These are phyloP conservation scores for Suillus decipiens DNA, from an alignment of 768 basidiomycete genomes.

Conservation along the genomic window DNA sequence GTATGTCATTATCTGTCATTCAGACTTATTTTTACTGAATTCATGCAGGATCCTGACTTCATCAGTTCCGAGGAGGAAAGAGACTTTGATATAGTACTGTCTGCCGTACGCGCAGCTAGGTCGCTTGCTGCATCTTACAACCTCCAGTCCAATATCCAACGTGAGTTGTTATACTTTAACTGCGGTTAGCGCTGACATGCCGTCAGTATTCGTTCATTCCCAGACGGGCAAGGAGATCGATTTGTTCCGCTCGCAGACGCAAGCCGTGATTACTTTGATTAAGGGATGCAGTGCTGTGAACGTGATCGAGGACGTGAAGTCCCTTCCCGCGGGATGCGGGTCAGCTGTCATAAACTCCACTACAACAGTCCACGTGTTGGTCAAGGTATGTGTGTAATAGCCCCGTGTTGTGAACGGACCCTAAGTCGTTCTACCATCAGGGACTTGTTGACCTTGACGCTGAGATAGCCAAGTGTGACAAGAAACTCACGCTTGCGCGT, in stretches of 20 bases:
- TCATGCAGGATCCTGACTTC: constrained; percentile 56
- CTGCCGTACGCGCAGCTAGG: constrained; percentile 74
- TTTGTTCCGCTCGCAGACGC: constrained; percentile 70
- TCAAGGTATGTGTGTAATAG: constrained; percentile 60
- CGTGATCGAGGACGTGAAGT: constrained; percentile 56
- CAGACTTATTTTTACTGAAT: background rate
- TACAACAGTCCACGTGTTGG: constrained; percentile 79
- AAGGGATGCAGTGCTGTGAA: constrained; percentile 84
- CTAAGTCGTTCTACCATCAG: constrained; percentile 39
- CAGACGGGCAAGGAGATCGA: constrained; percentile 61
- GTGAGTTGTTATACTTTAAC: constrained; percentile 41
- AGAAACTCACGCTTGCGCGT: constrained; percentile 78
- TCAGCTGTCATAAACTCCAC: constrained; percentile 76
- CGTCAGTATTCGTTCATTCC: constrained; percentile 74
- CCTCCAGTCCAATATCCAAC: constrained; percentile 80
- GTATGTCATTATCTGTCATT: constrained; percentile 47
- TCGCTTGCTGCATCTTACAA: constrained; percentile 90
- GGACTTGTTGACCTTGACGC: constrained; percentile 87
- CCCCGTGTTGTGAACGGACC: background rate
- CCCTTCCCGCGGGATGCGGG: constrained; percentile 85
- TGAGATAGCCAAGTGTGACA: constrained; percentile 87
- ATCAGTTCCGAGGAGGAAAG: constrained; percentile 74
- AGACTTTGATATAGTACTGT: constrained; percentile 85
- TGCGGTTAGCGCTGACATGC: constrained; percentile 9
- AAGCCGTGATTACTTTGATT: constrained; percentile 78